A percentile compares a stretch with the other conserved stretches of the same genome.
phyloP scores from a whole-genome alignment of 108 stramenopile species.

The Cylindrotheca closterium region DNA sequence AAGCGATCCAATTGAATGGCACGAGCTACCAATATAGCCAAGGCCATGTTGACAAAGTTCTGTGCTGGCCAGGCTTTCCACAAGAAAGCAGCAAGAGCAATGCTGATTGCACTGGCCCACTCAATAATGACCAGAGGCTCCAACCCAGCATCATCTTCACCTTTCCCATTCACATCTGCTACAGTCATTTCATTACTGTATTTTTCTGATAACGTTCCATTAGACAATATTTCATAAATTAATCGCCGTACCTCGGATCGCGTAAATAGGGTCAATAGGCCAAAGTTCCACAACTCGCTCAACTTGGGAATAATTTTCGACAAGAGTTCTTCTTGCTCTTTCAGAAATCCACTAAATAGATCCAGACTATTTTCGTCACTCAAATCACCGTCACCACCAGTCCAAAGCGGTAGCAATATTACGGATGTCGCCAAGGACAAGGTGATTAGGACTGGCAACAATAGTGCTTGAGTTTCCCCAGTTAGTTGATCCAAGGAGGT shows the following conservation, averaged over 20 bases:
- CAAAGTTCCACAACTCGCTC: slow-evolving; percentile 27
- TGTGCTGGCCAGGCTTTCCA: slow-evolving; percentile 42
- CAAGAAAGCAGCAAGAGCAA: slow-evolving; percentile 18
- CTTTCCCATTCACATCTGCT: neutral
- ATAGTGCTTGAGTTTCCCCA: slow-evolving; percentile 25
- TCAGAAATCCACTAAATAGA: neutral
- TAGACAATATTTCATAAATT: slow-evolving; percentile 12
- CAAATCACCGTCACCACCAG: neutral
- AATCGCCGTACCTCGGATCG: slow-evolving; percentile 31
- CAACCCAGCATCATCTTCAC: slow-evolving; percentile 1
- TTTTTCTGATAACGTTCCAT: neutral
- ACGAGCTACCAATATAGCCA: slow-evolving; percentile 50
- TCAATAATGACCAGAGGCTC: slow-evolving; percentile 6
- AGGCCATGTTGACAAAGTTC: slow-evolving; percentile 53
- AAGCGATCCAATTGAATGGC: slow-evolving; percentile 33
- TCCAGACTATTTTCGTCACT: neutral
- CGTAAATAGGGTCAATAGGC: slow-evolving; percentile 27
- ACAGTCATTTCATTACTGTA: neutral
- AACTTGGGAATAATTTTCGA: slow-evolving; percentile 10
- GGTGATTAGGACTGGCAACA: slow-evolving; percentile 24
- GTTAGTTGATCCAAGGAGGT: slow-evolving; percentile 23
- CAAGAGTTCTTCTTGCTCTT: slow-evolving; percentile 4
- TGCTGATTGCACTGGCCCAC: slow-evolving; percentile 10
- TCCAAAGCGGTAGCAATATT: slow-evolving; percentile 9
- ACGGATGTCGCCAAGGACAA: slow-evolving; percentile 26